A percentile compares a stretch with the other conserved stretches of the same genome.
phyloP scores from a whole-genome alignment of 257 asterid genomes.

The Cordia subcordata region DNA sequence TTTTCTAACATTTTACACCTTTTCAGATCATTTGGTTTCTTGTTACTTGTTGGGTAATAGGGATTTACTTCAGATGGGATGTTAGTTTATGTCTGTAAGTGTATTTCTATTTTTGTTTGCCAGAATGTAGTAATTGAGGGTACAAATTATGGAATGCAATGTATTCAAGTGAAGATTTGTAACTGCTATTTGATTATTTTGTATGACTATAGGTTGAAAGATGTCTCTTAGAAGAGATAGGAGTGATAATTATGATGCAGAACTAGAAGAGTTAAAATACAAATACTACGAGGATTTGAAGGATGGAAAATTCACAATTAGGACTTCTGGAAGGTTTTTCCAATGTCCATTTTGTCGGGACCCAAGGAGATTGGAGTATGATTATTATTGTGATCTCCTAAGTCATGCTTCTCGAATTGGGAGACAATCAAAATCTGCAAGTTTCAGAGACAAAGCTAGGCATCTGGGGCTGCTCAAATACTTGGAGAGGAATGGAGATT shows the following conservation, averaged over 20 bases:
- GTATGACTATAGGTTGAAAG: conserved; percentile 22
- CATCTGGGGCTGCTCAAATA: conserved; percentile 64
- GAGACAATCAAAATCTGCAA: conserved; percentile 58
- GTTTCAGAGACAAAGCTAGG: conserved; percentile 51
- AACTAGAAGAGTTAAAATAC: conserved; percentile 45
- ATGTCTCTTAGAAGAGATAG: conserved; percentile 52
- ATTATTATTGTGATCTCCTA: conserved; percentile 40
- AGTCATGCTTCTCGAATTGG: conserved; percentile 66
- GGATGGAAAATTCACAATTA: conserved; percentile 40
- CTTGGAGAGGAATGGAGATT: conserved; percentile 45
- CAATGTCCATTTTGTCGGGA: conserved; percentile 62
- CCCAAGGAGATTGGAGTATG: conserved; percentile 42
- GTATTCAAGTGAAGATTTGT: neutral
- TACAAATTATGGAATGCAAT: too few relatives aligned
- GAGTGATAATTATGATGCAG: conserved; percentile 18
- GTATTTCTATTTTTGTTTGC: too few relatives aligned
- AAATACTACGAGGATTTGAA: conserved; percentile 51
- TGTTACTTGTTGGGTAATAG: neutral
- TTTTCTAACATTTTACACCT: neutral
- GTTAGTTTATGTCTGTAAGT: too few relatives aligned
- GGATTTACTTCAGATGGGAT: too few relatives aligned
- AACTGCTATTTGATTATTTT: neutral
- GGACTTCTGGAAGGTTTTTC: conserved; percentile 40
- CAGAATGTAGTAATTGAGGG: too few relatives aligned
- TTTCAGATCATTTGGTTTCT: neutral